A percentile compares a stretch with the other conserved stretches of the same genome.
Evolutionary conservation across 2,329 filamentous ascomycete genomes (phyloP).

Genomic region (Colletotrichum cuscutae): DNA sequence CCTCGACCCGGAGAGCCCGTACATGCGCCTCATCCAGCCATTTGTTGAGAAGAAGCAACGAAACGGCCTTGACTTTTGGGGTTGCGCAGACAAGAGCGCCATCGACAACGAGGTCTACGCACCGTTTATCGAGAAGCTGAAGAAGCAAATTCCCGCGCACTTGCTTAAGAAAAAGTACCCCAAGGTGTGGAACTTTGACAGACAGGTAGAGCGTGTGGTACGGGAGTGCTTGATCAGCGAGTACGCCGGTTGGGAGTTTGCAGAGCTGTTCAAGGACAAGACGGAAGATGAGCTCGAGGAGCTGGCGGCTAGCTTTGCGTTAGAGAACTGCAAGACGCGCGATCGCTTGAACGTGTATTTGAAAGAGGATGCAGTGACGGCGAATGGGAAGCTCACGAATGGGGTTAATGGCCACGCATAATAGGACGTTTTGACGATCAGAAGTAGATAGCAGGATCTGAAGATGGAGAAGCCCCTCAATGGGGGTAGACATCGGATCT

Average conservation of each 20-base stretch:
- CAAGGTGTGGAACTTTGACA: conserved; percentile 59
- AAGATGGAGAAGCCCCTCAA: too few species aligned
- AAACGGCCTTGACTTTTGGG: conserved; percentile 67
- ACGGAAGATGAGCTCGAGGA: conserved; percentile 63
- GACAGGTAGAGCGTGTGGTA: conserved; percentile 58
- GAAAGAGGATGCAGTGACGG: conserved; percentile 49
- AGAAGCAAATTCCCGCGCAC: conserved; percentile 53
- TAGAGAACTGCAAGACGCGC: conserved; percentile 64
- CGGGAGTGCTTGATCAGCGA: conserved; percentile 55
- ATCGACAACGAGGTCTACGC: conserved; percentile 50
- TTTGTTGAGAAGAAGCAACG: conserved; percentile 66
- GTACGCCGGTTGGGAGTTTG: conserved; percentile 64
- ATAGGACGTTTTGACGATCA: not conserved
- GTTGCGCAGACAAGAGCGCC: conserved; percentile 43
- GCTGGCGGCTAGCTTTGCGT: conserved; percentile 60
- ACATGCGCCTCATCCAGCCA: conserved; percentile 60
- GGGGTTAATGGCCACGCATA: not conserved
- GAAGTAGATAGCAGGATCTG: too few species aligned
- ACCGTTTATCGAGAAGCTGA: conserved; percentile 52
- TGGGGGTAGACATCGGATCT: not conserved
- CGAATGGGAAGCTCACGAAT: not conserved
- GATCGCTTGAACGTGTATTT: conserved; percentile 62
- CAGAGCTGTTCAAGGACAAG: conserved; percentile 63
- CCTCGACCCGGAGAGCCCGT: conserved; percentile 54
- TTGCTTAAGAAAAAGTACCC: conserved; percentile 58